Base-by-base conservation (phyloP, 2,329 filamentous ascomycete genomes). In the Phaeophleospora eucalypticola region DNA sequence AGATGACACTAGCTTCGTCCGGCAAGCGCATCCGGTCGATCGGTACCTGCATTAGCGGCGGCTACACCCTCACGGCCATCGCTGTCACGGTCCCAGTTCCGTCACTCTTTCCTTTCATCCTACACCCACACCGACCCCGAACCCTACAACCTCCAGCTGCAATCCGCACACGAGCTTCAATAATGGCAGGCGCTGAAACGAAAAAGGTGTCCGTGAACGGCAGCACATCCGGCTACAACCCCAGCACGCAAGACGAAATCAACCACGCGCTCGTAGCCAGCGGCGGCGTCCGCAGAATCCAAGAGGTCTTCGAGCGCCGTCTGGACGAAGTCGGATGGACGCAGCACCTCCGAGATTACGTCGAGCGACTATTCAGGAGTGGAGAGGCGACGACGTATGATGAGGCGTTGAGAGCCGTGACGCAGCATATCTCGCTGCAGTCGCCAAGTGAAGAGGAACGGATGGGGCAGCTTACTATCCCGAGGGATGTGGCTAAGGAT, bases 261-360 rank as follows among this genome's bases (percentile, higher is more conserved):
- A 71, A 70, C 49, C 59, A 65, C 36, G 69, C 71, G 35, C 74
- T 81, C 34, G 68, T 72, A 41, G 62, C 67, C 16, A 62, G 72
- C 51, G 68, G 69, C 58, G 72, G 75, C 44, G 75, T 82, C 54
- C 71, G 74, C 58, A 73, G 75, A 58, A 77, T 84, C 36, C 78
- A 82, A 58, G 58, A 67, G 32, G 71, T 73, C 1, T 70, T 83
- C 19, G 69, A 75, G 48, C 72, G 79, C 58, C 72, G 74, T 17
- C 71, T 83, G 9, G 74, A 79, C 57, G 71, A 76, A 43, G 66
- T 70, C n/a, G 79, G 79, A 56, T 84, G 80, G 79, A 76, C 76
- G 35, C 72, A 79, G 56, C 70, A 71, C 20, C 70, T 84, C 49
- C 74, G 74, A 47, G 68, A 67, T 38, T 74, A 82, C 50, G 71